Base-by-base conservation (phyloP, 805 yeast genomes). In the Lachancea fermentati region DNA sequence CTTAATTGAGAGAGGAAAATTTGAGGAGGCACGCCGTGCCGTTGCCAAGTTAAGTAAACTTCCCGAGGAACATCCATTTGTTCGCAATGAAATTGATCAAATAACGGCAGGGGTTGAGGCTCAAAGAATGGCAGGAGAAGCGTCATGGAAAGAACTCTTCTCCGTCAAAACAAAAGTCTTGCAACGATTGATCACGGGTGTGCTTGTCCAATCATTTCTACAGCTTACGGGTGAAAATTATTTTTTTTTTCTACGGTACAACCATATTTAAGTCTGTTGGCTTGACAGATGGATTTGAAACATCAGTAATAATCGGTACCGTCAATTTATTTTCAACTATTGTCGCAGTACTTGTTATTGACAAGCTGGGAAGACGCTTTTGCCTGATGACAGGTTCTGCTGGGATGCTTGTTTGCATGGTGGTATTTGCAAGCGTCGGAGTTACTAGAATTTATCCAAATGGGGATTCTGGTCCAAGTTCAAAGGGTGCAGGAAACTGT, bases 211-310 rank as follows among this genome's bases (percentile, higher is more conserved):
- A 63, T 75, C 77, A 47, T 67, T 79, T 63, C 85, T 79, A 63
- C 85, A 79, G 60, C 67, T 78, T 54, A 75, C 79, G 36, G 84
- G 84, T 70, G 68, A 71, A 62, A 78, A 78, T 69, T 78, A 76
- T 57, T 77, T 78, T 67, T 78, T 19, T 78, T 72, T 78, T 76
- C 67, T 78, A 78, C 51, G 81, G 81, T 60, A 78, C 81, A 42
- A 71, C 78, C 34, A 67, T 77, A 52, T 78, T 77, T 72, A 60
- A 72, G 52, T 72, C 81, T 50, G 79, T 77, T 43, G 83, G 83
- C 56, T 54, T 78, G 57, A 46, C 57, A 28, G 82, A 78, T 58
- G 67, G 81, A 38, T 78, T 71, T 62, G 67, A 73, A 60, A 76
- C 82, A 5, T 67, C 81, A 32, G 75, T 78, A 40, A 63, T 77